These are phyloP conservation scores for Penicillium bovifimosum DNA, from an alignment of 495 filamentous ascomycete genomes.

Conservation along the genomic window DNA sequence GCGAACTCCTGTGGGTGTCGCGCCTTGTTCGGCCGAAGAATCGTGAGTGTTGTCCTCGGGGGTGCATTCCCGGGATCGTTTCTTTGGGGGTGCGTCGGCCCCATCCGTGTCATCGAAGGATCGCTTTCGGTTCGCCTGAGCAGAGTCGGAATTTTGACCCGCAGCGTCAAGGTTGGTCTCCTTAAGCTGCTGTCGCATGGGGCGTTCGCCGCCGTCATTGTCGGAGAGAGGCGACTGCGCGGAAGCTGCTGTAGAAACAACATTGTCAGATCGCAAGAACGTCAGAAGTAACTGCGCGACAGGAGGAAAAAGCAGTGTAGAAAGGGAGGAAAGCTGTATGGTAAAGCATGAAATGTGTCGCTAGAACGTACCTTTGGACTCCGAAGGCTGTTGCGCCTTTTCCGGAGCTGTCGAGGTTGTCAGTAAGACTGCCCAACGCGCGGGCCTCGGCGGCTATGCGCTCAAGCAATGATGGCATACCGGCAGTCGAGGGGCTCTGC, in stretches of 20 bases:
- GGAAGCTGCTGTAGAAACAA: constrained; percentile 16
- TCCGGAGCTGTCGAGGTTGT: neutral
- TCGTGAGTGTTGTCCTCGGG: constrained; percentile 3
- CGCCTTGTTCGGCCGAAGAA: neutral
- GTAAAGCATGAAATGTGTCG: neutral
- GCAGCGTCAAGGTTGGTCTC: constrained; percentile 51
- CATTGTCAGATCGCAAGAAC: constrained; percentile 8
- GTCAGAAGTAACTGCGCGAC: neutral
- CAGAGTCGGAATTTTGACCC: constrained; percentile 13
- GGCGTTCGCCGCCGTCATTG: constrained; percentile 49
- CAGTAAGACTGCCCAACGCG: neutral
- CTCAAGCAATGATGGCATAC: constrained; percentile 11
- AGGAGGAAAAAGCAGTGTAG: neutral
- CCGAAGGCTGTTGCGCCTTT: neutral
- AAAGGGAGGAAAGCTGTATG: neutral
- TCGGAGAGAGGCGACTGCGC: constrained; percentile 36
- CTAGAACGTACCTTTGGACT: neutral
- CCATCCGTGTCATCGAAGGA: constrained; percentile 42
- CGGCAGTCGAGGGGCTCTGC: constrained; percentile 5
- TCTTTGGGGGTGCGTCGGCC: constrained; percentile 24
- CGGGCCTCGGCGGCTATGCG: neutral
- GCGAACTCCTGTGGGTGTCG: neutral
- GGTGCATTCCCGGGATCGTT: constrained; percentile 44
- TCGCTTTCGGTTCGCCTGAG: constrained; percentile 42
- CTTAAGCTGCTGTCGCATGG: constrained; percentile 57